Conservation (phyloP, 345 rosid species). For the Anastatica hierochuntica region DNA sequence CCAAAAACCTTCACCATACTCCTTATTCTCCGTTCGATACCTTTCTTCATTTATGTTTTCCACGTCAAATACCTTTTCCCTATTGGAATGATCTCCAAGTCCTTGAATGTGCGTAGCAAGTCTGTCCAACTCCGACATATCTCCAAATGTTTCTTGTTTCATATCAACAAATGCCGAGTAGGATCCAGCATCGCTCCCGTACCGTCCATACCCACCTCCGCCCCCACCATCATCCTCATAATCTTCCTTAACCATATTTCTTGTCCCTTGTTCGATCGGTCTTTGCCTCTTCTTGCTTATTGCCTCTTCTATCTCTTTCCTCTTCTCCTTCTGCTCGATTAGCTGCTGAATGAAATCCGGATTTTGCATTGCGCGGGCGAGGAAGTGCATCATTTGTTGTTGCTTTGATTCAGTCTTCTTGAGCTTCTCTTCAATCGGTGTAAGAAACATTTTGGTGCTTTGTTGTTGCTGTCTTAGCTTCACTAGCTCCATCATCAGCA, state of each 20-base stretch:
- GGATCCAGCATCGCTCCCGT: constrained; percentile 5
- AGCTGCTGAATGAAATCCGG: constrained; percentile 54
- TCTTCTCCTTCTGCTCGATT: constrained; percentile 36
- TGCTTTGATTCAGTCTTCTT: constrained; percentile 51
- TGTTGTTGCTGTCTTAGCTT: constrained; percentile 58
- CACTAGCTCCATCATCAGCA: constrained; percentile 51
- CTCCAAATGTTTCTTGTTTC: constrained; percentile 37
- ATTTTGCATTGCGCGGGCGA: constrained; percentile 61
- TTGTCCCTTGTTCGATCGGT: constrained; percentile 36
- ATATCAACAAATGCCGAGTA: constrained; percentile 13
- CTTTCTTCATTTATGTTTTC: constrained; percentile 1
- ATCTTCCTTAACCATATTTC: constrained; percentile 13
- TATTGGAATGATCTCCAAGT: constrained; percentile 23
- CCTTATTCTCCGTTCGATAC: constrained; percentile 4
- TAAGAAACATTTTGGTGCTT: constrained; percentile 40
- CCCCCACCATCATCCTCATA: not conserved
- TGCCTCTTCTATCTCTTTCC: constrained; percentile 47
- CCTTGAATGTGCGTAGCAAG: constrained; percentile 44
- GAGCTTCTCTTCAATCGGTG: constrained; percentile 42
- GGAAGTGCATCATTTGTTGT: constrained; percentile 63
- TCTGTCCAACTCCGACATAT: constrained; percentile 31
- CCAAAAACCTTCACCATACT: constrained; percentile 44
- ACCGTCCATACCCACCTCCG: not conserved
- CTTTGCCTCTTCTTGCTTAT: constrained; percentile 47
- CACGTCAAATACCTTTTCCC: constrained; percentile 16